Evolutionary conservation across 768 basidiomycete species (phyloP).

Genomic region (Amanita exitialis): DNA sequence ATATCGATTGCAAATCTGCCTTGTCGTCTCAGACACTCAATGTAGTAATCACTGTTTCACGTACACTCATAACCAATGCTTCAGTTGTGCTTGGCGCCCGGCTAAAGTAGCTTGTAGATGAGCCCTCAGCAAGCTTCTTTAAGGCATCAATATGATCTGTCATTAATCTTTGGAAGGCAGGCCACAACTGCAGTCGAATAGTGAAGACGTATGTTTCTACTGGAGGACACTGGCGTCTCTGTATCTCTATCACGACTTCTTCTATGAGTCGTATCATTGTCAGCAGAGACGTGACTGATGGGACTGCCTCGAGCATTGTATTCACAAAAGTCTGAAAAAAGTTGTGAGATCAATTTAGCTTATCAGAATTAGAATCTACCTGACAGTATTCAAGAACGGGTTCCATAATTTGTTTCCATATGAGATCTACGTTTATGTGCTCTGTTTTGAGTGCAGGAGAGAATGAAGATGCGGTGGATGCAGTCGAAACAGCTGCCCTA

Average conservation of each 20-base stretch:
- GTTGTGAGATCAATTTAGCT: neutral
- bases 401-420: slow-evolving; percentile 93
- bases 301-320: slow-evolving; percentile 60
- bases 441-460: slow-evolving; percentile 39
- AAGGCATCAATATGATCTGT: slow-evolving; percentile 74
- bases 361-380: slow-evolving; percentile 25
- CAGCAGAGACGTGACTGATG: slow-evolving; percentile 67
- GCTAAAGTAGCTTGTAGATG: slow-evolving; percentile 51
- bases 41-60: slow-evolving; percentile 12
- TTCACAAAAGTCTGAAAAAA: slow-evolving; percentile 52
- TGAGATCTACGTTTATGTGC: slow-evolving; percentile 42
- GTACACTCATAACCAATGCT: slow-evolving; percentile 48
- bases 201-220: slow-evolving; percentile 75
- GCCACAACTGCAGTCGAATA: slow-evolving; percentile 85
- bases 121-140: slow-evolving; percentile 74
- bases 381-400: slow-evolving; percentile 83
- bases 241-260: slow-evolving; percentile 62
- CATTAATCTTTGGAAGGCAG: slow-evolving; percentile 85
- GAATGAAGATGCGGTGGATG: neutral
- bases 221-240: slow-evolving; percentile 69
- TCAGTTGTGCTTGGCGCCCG: slow-evolving; percentile 60
- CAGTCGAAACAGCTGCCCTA: slow-evolving; percentile 21
- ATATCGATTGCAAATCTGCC: slow-evolving; percentile 68
- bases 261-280: slow-evolving; percentile 91
- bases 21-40: slow-evolving; percentile 5